Evolutionary conservation across 2,329 filamentous ascomycete species (phyloP), one percentile per base, ranked within the genome.

Genomic region (Fusarium siculi): DNA sequence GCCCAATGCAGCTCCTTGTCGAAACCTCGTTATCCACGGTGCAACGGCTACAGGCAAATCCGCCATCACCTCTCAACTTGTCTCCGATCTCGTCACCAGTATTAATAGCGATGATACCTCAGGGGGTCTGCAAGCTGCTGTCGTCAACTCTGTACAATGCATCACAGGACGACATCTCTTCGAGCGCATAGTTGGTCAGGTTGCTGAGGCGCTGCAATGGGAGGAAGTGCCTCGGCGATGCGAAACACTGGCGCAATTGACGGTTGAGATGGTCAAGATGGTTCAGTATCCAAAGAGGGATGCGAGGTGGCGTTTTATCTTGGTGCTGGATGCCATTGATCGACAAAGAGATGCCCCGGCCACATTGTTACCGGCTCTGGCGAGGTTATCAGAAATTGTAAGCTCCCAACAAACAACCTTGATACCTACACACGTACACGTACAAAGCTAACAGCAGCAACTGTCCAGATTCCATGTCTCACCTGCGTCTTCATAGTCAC

Each of bases 291-390:
- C 78, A 18, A 65, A 76, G 12, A 81, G 80, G 12, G 80, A 82
- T 43, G 74, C 79, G 25, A 76, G 79, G 52, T 85, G 85, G 73
- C 90, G 92, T 72, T 95, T 97, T 76, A 91, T 96, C 14, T 82
- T 98, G 65, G 93, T 98, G 16, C 88, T 98, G 71, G 96, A 98
- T 84, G 93, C 91, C 16, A 92, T 98, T 64, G 96, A 98, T 80
- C 89, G 88, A 70, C 93, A 97, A 80, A 88, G 92, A 77, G 96
- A 98, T 78, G 90, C 93, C 10, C 90, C 93, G 10, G 87, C 90
- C 6, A 97, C 94, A 3, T 83, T 98, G 19, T 84, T 97, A 9
- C 91, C 95, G 37, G 95, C 93, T 18, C 83, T 99, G 70, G 93
- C 93, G 28, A 89, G 95, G 68, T 82, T 99, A 25, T 92, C 93